Conservation (phyloP, 306 rosid species). For the Pyrus betulifolia region DNA sequence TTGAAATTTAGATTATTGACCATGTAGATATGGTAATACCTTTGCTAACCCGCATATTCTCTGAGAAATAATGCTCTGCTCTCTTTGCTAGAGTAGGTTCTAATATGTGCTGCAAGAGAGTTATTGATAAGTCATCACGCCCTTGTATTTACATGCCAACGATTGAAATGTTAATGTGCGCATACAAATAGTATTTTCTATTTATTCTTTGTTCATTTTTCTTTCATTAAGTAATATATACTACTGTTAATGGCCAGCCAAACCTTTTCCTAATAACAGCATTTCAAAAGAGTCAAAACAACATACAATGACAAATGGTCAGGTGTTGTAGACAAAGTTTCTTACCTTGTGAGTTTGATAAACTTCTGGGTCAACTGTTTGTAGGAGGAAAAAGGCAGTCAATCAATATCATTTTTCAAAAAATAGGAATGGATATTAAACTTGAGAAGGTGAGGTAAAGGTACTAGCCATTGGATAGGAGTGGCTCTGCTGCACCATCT, state of each 20-base stretch:
- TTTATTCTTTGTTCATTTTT: no score
- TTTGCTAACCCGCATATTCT: slow-evolving; percentile 68
- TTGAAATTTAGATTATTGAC: not conserved
- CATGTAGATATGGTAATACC: slow-evolving; percentile 33
- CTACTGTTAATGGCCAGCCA: not conserved
- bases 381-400: slow-evolving; percentile 9
- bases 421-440: slow-evolving; percentile 7
- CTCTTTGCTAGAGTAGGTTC: slow-evolving; percentile 56
- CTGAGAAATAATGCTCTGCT: slow-evolving; percentile 92
- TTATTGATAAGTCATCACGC: not conserved
- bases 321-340: slow-evolving; percentile 3
- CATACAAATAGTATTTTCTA: not conserved
- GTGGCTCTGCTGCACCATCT: slow-evolving; percentile 31
- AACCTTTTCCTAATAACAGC: not conserved
- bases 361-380: slow-evolving; percentile 61
- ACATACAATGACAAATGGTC: not conserved
- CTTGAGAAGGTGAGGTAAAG: slow-evolving; percentile 21
- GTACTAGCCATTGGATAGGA: slow-evolving; percentile 77
- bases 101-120: slow-evolving; percentile 48
- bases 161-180: not conserved
- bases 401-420: slow-evolving; percentile 10
- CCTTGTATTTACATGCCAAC: not conserved
- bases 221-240: not conserved
- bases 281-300: not conserved
- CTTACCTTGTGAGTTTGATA: slow-evolving; percentile 80